Percentiles rank a stretch among this genome's conserved stretches.
Conservation (phyloP, 192 early-diverging fungal species). For the Coemansia sp. region DNA sequence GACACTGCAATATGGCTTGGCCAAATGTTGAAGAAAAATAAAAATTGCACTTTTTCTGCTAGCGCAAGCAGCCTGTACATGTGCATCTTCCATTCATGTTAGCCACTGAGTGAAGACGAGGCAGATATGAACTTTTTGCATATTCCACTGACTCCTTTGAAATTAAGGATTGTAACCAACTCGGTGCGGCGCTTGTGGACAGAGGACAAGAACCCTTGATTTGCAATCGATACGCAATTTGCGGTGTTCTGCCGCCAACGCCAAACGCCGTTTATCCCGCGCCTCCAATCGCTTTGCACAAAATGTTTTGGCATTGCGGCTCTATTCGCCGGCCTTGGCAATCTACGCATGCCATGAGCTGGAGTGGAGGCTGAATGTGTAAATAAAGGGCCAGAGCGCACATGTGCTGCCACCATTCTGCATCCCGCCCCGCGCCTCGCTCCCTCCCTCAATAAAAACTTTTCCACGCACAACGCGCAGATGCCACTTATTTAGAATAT, state of each 20-base stretch:
- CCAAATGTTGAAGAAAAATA: background rate
- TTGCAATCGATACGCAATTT: background rate
- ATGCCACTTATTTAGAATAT: conserved; percentile 3
- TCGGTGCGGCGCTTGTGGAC: background rate
- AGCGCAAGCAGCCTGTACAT: conserved; percentile 15
- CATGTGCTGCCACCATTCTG: conserved; percentile 18
- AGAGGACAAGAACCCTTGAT: background rate
- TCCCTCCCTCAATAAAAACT: conserved; percentile 4
- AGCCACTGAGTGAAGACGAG: conserved; percentile 10
- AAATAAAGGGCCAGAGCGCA: conserved; percentile 6
- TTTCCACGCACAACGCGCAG: conserved; percentile 21
- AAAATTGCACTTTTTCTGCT: background rate
- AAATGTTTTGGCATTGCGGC: background rate
- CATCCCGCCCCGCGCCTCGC: conserved; percentile 5
- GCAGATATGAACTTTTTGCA: background rate
- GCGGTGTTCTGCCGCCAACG: background rate
- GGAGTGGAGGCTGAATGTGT: conserved; percentile 12
- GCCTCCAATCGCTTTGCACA: background rate
- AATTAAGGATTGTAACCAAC: conserved; percentile 3
- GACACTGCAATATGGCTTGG: background rate
- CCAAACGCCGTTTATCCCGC: background rate
- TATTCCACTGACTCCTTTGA: background rate
- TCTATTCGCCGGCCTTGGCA: conserved; percentile 3
- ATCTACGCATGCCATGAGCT: conserved; percentile 1
- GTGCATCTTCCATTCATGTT: conserved; percentile 16